Evolutionary conservation across 2,329 filamentous ascomycete genomes (phyloP).

Genomic region (Fusarium verrucosum): DNA sequence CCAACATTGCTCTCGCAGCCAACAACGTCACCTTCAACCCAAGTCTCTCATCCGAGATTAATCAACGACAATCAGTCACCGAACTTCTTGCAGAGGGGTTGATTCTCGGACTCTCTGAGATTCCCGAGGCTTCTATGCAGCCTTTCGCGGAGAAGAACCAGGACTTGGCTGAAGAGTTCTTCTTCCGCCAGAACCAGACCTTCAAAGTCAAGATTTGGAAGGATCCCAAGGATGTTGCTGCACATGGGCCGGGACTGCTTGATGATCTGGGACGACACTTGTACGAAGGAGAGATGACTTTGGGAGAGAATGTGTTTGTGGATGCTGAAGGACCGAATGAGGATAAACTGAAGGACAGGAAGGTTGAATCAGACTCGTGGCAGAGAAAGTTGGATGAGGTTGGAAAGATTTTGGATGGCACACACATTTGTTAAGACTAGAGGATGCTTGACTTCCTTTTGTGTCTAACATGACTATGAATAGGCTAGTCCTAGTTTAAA

Average conservation of each 20-base stretch:
- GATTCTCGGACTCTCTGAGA: conserved; percentile 46
- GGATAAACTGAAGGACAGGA: conserved; percentile 24
- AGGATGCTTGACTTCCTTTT: too few relatives aligned
- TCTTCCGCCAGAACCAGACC: conserved; percentile 5
- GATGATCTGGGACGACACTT: background rate
- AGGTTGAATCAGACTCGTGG: conserved; percentile 30
- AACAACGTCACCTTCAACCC: conserved; percentile 26
- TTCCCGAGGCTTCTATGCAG: conserved; percentile 52
- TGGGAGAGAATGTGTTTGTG: conserved; percentile 35
- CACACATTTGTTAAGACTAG: background rate
- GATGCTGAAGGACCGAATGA: conserved; percentile 36
- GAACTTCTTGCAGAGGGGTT: conserved; percentile 23
- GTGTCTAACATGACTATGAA: too few relatives aligned
- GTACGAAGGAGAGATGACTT: conserved; percentile 8
- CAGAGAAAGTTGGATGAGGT: conserved; percentile 38
- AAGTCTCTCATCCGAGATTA: conserved; percentile 5
- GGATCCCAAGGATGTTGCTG: conserved; percentile 8
- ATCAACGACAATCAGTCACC: conserved; percentile 22
- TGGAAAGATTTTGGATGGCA: conserved; percentile 35
- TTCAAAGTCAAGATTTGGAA: conserved; percentile 29
- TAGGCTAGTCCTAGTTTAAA: too few relatives aligned
- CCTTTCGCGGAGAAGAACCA: conserved; percentile 46
- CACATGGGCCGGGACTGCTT: conserved; percentile 12
- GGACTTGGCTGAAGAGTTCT: conserved; percentile 17
- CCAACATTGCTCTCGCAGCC: conserved; percentile 52